Base-by-base conservation (phyloP, 164 flowering plant genomes). In the Dillenia turbinata region DNA sequence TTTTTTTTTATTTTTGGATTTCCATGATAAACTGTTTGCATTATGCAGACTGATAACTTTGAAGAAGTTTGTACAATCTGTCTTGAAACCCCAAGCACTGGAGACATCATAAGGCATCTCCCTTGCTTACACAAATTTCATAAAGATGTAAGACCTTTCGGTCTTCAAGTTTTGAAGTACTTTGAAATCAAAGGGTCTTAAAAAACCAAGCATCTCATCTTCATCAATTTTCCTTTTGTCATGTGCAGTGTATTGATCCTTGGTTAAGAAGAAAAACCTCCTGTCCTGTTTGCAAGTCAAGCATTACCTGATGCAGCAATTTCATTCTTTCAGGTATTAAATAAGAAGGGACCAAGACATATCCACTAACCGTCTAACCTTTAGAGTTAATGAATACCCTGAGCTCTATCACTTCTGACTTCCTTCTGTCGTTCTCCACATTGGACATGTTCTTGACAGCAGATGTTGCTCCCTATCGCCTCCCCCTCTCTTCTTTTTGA, bases 41-140 rank as follows among this genome's bases (percentile, higher is more conserved):
- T 44, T 33, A 15, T 64, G 68, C 86, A 90, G 97, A 75, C 66
- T 49, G 84, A 77, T 7, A 79, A 65, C 61, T 67, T 71, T 54
- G 92, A 79, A 68, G 98, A 93, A 73, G 75, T 81, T 51, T 95
- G 99, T 68, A 89, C 90, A 15, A 70, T 95, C 44, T 95, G 99
- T 70, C 90, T 95, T 12, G 99, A 95, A 47, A 80, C 73, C 43
- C 99, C 96, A 15, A 69, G 75, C 4, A 54, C 65, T 47, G 99
- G 99, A 52, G 96, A 91, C 44, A 76, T 75, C n/a, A 79, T 91
- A 56, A 90, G 97, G 47, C 96, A 91, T 75, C 95, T 94, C 19
- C 99, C 97, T 49, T 94, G 99, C 77, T 71, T 94, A 13, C 99
- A 94, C 81, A 95, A 85, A 68, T 95, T 95, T 77, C 99, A 95